Evolutionary conservation across 768 basidiomycete genomes (phyloP).

Genomic region (Tulasnella sp.): DNA sequence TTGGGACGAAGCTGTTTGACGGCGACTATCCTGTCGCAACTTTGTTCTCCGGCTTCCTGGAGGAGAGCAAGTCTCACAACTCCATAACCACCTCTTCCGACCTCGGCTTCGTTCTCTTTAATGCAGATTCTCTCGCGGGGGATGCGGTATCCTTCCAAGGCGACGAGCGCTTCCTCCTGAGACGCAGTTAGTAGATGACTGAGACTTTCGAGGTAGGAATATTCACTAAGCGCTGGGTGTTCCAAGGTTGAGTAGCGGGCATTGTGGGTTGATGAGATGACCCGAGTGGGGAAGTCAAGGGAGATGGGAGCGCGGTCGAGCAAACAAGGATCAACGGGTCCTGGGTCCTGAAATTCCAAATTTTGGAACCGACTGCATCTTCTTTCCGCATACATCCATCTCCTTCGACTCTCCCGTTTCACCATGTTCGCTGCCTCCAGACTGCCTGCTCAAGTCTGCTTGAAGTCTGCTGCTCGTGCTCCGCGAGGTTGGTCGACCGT

Average conservation of each 20-base stretch:
- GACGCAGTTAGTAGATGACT: background rate
- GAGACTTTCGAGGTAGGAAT: too few relatives aligned
- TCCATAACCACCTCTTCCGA: background rate
- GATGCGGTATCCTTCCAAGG: background rate
- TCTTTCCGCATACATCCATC: background rate
- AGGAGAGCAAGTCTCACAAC: background rate
- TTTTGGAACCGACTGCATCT: background rate
- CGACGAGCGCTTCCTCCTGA: background rate
- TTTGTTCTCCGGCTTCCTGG: background rate
- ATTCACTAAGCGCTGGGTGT: background rate
- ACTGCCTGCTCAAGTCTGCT: background rate
- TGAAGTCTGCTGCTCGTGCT: background rate
- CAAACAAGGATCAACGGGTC: background rate
- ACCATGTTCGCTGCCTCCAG: background rate
- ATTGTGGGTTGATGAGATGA: background rate
- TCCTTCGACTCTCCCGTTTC: background rate
- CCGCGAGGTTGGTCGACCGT: background rate
- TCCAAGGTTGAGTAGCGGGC: background rate
- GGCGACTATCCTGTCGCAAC: background rate
- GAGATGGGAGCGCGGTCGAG: background rate
- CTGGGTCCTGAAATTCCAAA: background rate
- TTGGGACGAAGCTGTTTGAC: background rate
- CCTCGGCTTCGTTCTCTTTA: background rate
- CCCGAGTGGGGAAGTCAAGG: background rate
- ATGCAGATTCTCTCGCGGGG: background rate